Conservation (phyloP, 768 basidiomycete genomes). For the Hortiboletus campestris region DNA sequence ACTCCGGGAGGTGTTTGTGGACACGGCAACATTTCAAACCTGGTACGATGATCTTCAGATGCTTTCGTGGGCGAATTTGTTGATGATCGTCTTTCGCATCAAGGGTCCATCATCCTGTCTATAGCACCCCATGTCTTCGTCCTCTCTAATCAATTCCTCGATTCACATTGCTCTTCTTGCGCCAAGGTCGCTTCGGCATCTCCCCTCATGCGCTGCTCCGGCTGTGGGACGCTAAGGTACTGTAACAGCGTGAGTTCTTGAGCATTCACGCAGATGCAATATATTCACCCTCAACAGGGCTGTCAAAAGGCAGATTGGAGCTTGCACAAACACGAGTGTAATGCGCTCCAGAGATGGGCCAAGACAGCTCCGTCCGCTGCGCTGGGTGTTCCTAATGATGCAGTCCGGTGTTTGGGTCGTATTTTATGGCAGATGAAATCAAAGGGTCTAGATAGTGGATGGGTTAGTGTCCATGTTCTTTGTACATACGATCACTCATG, state of each 20-base stretch:
- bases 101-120: conserved; percentile 62
- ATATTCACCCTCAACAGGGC: conserved; percentile 33
- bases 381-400: conserved; percentile 65
- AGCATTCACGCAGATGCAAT: neutral
- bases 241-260: conserved; percentile 61
- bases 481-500: neutral
- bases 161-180: conserved; percentile 70
- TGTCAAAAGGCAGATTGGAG: conserved; percentile 78
- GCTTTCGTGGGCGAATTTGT: neutral
- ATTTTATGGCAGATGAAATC: conserved; percentile 66
- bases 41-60: conserved; percentile 31
- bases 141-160: conserved; percentile 62
- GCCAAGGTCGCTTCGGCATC: conserved; percentile 36
- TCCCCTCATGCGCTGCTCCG: conserved; percentile 67
- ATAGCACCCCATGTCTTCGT: conserved; percentile 59
- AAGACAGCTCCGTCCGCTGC: conserved; percentile 47
- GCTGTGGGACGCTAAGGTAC: conserved; percentile 70
- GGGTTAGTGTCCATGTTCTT: conserved; percentile 45
- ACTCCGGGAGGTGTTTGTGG: conserved; percentile 49
- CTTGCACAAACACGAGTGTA: conserved; percentile 77
- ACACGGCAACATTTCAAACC: conserved; percentile 33
- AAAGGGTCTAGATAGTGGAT: conserved; percentile 48
- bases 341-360: conserved; percentile 59
- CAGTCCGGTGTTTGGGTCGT: conserved; percentile 74
- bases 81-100: neutral